A percentile compares a stretch with the other conserved stretches of the same genome.
Conservation (phyloP, 2,329 filamentous ascomycete species). For the Aciculosporium take region DNA sequence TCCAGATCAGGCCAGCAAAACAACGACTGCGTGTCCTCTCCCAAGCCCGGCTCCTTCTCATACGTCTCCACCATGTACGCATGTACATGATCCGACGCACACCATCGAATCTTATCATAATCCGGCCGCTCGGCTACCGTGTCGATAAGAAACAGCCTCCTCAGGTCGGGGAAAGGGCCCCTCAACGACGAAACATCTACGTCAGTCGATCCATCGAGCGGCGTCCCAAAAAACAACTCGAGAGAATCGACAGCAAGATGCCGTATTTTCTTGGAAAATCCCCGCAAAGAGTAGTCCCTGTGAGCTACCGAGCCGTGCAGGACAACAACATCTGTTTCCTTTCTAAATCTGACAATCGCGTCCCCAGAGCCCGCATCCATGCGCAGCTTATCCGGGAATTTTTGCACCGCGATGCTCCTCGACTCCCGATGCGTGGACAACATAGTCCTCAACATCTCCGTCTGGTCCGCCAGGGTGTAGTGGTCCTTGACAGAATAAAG, state of each 20-base stretch:
- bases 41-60: constrained; percentile 12
- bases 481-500: constrained; percentile 10
- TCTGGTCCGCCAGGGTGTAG: constrained; percentile 15
- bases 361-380: constrained; percentile 14
- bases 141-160: constrained; percentile 13
- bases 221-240: not conserved
- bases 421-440: constrained; percentile 22
- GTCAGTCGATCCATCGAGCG: not conserved
- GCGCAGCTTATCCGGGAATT: constrained; percentile 19
- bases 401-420: constrained; percentile 18
- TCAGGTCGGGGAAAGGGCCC: constrained; percentile 13
- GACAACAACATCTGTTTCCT: constrained; percentile 17
- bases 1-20: constrained; percentile 22
- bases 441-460: constrained; percentile 15
- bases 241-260: constrained; percentile 14
- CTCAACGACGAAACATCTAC: constrained; percentile 1
- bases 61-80: constrained; percentile 14
- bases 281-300: constrained; percentile 9
- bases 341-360: constrained; percentile 17
- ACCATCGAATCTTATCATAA: constrained; percentile 16
- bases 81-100: constrained; percentile 16
- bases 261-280: constrained; percentile 16
- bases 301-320: constrained; percentile 8
- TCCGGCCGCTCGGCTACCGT: not conserved
- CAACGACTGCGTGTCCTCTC: constrained; percentile 14